These are phyloP conservation scores for Boletus insuetus DNA, from an alignment of 768 basidiomycete species.

Conservation along the genomic window DNA sequence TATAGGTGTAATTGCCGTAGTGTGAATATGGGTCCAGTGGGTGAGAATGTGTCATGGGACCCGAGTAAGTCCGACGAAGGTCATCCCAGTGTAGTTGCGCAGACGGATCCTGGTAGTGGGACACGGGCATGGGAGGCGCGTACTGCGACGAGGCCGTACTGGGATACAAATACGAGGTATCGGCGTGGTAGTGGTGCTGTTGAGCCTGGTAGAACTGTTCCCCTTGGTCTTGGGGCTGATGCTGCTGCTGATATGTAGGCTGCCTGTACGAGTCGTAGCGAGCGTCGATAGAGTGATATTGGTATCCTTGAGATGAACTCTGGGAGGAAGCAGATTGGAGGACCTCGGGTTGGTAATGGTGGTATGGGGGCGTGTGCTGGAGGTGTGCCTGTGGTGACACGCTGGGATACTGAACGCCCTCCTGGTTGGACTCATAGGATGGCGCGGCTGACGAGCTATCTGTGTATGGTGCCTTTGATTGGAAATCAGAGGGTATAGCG, in stretches of 20 bases:
- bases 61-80: constrained; percentile 1
- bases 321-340: constrained; percentile 23
- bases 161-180: constrained; percentile 4
- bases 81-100: constrained; percentile 16
- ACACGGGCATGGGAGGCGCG: constrained; percentile 3
- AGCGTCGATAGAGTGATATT: constrained; percentile 10
- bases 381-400: constrained; percentile 6
- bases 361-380: constrained; percentile 4
- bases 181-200: constrained; percentile 17
- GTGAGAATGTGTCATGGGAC: background rate
- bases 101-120: constrained; percentile 11
- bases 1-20: background rate
- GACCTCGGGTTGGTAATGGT: constrained; percentile 12
- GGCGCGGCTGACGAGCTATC: background rate
- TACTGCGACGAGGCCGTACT: constrained; percentile 3
- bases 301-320: constrained; percentile 9
- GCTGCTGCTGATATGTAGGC: constrained; percentile 9
- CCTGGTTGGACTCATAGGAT: constrained; percentile 7
- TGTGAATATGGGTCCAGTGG: constrained; percentile 1
- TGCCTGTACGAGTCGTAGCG: constrained; percentile 16
- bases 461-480: constrained; percentile 3
- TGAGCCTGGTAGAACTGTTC: constrained; percentile 24
- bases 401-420: background rate
- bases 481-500: constrained; percentile 19
- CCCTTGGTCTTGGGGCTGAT: constrained; percentile 15